phyloP scores from a whole-genome alignment of 805 yeast genomes.

The Ogataea glucozyma region DNA sequence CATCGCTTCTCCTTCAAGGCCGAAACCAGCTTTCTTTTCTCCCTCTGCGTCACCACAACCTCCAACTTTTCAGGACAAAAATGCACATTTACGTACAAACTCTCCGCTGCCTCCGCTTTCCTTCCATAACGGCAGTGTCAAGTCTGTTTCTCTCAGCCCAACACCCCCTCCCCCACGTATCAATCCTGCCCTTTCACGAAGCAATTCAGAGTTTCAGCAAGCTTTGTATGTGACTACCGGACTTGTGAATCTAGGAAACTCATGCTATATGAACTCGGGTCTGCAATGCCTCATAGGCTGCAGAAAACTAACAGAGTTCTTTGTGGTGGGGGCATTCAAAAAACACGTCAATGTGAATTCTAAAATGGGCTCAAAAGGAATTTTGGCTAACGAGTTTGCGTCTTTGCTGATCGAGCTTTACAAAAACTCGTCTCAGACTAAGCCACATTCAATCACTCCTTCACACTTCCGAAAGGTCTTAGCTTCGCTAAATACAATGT shows the following conservation, averaged over 20 bases:
- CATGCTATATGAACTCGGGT: conserved; percentile 90
- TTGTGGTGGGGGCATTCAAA: conserved; percentile 59
- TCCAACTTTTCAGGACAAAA: conserved; percentile 10
- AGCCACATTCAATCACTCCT: conserved; percentile 52
- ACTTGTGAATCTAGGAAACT: conserved; percentile 78
- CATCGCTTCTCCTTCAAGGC: conserved; percentile 21
- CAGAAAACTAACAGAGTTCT: conserved; percentile 60
- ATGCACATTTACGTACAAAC: conserved; percentile 9
- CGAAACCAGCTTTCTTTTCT: conserved; percentile 24
- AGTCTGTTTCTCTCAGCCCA: conserved; percentile 7
- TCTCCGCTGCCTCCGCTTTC: conserved; percentile 15
- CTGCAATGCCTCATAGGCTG: conserved; percentile 85
- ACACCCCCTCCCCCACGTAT: conserved; percentile 13
- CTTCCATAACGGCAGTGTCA: background rate
- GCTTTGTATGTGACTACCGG: conserved; percentile 60
- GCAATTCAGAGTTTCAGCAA: conserved; percentile 22
- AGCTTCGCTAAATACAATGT: conserved; percentile 66
- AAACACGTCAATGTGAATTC: conserved; percentile 72
- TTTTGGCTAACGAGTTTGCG: conserved; percentile 68
- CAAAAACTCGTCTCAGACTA: conserved; percentile 34
- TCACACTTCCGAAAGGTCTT: conserved; percentile 61
- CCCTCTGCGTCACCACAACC: conserved; percentile 16
- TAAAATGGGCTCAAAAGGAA: conserved; percentile 78
- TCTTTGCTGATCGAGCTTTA: conserved; percentile 57
- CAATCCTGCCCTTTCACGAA: background rate